Percentiles rank a stretch among this genome's conserved stretches.
Evolutionary conservation across 2,329 filamentous ascomycete genomes (phyloP).

Genomic region (Lecanicillium sp.): DNA sequence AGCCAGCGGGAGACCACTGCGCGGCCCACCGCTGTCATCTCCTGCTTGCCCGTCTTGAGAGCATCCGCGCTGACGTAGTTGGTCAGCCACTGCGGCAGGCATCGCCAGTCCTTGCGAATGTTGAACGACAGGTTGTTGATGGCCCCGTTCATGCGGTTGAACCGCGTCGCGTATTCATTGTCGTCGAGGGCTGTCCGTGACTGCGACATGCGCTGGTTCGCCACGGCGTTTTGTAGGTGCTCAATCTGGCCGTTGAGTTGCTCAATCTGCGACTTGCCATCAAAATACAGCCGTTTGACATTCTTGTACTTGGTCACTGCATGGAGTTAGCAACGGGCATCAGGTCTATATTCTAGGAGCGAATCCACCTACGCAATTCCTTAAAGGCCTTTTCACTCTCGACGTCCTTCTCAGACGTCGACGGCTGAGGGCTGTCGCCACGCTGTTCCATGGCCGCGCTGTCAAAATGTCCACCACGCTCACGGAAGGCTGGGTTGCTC

Average conservation of each 20-base stretch:
- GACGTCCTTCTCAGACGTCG: conserved; percentile 31
- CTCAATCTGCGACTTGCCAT: conserved; percentile 88
- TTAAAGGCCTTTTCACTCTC: conserved; percentile 50
- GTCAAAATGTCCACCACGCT: conserved; percentile 36
- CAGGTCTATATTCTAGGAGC: conserved; percentile 8
- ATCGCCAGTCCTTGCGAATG: conserved; percentile 89
- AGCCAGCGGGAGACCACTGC: conserved; percentile 87
- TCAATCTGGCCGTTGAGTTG: conserved; percentile 82
- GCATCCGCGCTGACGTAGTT: conserved; percentile 78
- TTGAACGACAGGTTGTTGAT: conserved; percentile 94
- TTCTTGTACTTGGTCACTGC: conserved; percentile 94
- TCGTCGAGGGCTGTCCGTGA: conserved; percentile 93
- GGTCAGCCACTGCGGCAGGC: conserved; percentile 72
- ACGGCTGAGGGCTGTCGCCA: conserved; percentile 49
- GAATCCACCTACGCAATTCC: conserved; percentile 41
- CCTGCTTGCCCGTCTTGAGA: conserved; percentile 79
- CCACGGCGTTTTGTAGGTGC: conserved; percentile 92
- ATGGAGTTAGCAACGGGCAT: conserved; percentile 28
- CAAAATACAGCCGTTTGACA: conserved; percentile 95
- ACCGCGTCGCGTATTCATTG: conserved; percentile 83
- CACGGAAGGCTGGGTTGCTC: conserved; percentile 30
- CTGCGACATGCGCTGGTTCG: conserved; percentile 89
- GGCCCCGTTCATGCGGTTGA: conserved; percentile 84
- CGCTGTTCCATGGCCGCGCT: conserved; percentile 36
- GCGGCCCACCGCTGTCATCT: conserved; percentile 93